These are phyloP conservation scores for Haematococcus sp. DNA, from an alignment of 139 green algal genomes.

Conservation along the genomic window DNA sequence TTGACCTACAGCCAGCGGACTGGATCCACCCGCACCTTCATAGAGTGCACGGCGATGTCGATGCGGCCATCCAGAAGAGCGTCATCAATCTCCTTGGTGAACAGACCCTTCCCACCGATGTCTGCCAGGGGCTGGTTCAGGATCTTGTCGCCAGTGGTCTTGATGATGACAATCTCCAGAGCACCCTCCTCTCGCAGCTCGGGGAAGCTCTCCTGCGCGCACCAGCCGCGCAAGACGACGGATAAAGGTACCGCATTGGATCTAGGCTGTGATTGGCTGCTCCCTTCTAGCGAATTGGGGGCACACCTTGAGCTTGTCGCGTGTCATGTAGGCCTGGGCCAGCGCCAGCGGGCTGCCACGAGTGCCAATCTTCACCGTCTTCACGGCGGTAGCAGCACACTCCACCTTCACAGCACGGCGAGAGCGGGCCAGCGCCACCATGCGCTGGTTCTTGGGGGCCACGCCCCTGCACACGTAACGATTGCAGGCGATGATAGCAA, in stretches of 20 bases:
- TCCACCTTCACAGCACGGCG: slow-evolving; percentile 16
- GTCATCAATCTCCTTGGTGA: slow-evolving; percentile 99
- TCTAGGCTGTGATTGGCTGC: not conserved
- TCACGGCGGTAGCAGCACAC: slow-evolving; percentile 41
- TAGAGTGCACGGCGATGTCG: slow-evolving; percentile 99
- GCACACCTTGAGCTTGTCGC: slow-evolving; percentile 88
- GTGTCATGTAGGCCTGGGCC: slow-evolving; percentile 97
- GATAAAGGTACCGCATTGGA: not conserved
- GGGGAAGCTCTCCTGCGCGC: slow-evolving; percentile 67
- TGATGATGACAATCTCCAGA: slow-evolving; percentile 99
- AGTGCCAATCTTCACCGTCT: slow-evolving; percentile 79
- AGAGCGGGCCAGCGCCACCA: not conserved
- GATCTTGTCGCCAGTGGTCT: slow-evolving; percentile 99
- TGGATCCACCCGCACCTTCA: slow-evolving; percentile 80
- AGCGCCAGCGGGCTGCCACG: slow-evolving; percentile 91
- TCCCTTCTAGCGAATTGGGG: not conserved
- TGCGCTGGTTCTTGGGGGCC: too few relatives aligned
- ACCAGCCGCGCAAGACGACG: too few relatives aligned
- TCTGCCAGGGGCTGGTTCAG: slow-evolving; percentile 96
- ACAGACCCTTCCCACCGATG: slow-evolving; percentile 99
- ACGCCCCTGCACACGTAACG: too few relatives aligned
- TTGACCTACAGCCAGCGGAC: not conserved
- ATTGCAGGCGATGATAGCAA: too few relatives aligned
- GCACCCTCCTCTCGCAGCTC: slow-evolving; percentile 90
- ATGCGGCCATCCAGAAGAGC: slow-evolving; percentile 90